Evolutionary conservation across 2,329 filamentous ascomycete genomes (phyloP), one percentile per base, ranked within the genome.

Genomic region (Graphilbum fragrans): DNA sequence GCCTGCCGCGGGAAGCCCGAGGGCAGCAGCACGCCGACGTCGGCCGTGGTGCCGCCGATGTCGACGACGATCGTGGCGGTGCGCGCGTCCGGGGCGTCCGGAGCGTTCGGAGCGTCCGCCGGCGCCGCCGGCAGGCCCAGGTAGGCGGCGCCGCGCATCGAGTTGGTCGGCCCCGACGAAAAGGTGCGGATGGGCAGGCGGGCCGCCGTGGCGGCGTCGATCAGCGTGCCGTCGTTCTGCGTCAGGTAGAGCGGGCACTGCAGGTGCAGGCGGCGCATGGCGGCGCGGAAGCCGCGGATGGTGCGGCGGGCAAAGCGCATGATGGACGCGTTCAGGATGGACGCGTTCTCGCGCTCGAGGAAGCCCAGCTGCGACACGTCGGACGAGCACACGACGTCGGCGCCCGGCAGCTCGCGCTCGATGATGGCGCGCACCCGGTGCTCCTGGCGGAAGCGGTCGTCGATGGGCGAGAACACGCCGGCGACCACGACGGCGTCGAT

Each of bases 291-390:
- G 1, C 67, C 67, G 10, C 58, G 59, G 45, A 79, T 77, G 0
- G 74, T 79, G 47, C 63, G 63, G 14, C 65, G 61, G 0, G 74
- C 75, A 50, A 78, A 77, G 0, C 63, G 53, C 11, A 79, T 58
- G 27, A 81, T 76, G 2, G 74, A 68, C 0, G 75, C 76, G 47
- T 82, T 81, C 18, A 82, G 58, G 17, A 81, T 76, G 2, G 73
- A 69, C 0, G 77, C 76, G 49, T 81, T 81, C 53, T 81, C 77
- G 31, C 77, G 64, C 55, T 79, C 76, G 8, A 79, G 56, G 41
- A 77, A 74, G 31, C 60, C 71, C 10, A 71, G 54, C 68, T 33
- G 64, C 53, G n/a, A 7, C 63, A 60, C 3, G 46, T 65, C 73
- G 14, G 68, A 70, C 11, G 69, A 71, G 39, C 63, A 62, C 3